Base-by-base conservation (phyloP, 2,329 filamentous ascomycete genomes). In the Neurospora sp. region DNA sequence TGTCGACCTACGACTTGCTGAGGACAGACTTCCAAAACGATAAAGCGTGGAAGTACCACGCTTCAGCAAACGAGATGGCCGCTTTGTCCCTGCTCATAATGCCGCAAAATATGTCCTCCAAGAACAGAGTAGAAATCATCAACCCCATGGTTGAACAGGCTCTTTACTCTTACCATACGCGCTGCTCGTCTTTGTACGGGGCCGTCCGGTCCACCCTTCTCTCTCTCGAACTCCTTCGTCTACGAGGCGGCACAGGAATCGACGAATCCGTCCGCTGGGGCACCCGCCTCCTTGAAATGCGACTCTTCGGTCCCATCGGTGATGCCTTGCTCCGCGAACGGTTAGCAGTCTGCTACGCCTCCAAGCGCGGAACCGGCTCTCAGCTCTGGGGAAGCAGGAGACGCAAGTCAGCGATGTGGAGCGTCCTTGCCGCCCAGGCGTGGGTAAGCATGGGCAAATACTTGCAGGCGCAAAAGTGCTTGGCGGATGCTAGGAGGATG, bases 1-100 rank as follows among this genome's bases (percentile, higher is more conserved):
- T 96, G 75, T 93, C 91, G 12, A 97, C 92, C 0, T 99, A 97
- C 78, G 95, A 99, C 70, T 86, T 99, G 5, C 82, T 99, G 8
- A 88, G 93, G 68, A 87, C 90, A 8, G 96, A 99, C 78, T 99
- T 95, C 79, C 90, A 89, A 77, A 96, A 96, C 77, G 94, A 97
- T 78, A 98, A 98, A 79, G 96, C 96, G 1, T 99, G 96, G 96
- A 92, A 89, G 75, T 92, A 98, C 77, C 93, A 97, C 78, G 96
- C 96, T 0, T 95, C 92, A 3, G 91, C 92, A 1, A 95, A 97
- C 78, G 96, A 99, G 82, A 98, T 99, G 95, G 91, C 92, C 38
- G 94, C 92, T 5, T 82, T 97, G 12, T 92, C 92, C 75, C 87
- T 92, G 52, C 86, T 99, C 40, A 85, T 99, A 71, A 89, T 91